Conservation (phyloP, 164 flowering plant genomes). For the Platanus orientalis region DNA sequence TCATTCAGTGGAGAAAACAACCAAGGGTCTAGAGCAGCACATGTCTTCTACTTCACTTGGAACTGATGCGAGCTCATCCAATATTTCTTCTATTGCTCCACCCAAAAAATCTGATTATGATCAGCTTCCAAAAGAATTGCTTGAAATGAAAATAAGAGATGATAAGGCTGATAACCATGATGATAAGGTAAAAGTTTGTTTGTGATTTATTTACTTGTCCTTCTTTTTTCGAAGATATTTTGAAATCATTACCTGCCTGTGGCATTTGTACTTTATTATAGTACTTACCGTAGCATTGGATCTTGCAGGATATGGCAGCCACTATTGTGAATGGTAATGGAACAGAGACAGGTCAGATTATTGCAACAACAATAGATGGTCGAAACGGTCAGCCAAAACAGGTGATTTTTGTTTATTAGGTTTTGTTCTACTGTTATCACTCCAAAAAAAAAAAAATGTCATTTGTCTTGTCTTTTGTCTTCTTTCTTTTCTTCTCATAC, state of each 20-base stretch:
- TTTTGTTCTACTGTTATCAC: too few relatives aligned
- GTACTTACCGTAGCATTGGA: slow-evolving; percentile 8
- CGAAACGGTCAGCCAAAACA: slow-evolving; percentile 75
- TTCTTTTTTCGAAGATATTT: neutral
- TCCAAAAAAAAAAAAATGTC: too few relatives aligned
- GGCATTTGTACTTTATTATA: neutral
- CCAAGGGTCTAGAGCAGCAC: slow-evolving; percentile 28
- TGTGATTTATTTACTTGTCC: neutral
- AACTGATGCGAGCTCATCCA: slow-evolving; percentile 49
- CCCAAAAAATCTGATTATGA: slow-evolving; percentile 40
- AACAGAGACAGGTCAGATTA: slow-evolving; percentile 77
- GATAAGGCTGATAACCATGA: slow-evolving; percentile 42
- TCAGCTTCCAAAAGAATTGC: slow-evolving; percentile 72
- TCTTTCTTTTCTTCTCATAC: neutral
- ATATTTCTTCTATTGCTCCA: slow-evolving; percentile 22
- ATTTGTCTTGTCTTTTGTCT: neutral
- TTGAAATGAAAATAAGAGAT: slow-evolving; percentile 72
- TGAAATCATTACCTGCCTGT: neutral
- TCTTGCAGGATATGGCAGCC: slow-evolving; percentile 53
- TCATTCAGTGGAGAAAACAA: slow-evolving; percentile 24
- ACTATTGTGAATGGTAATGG: slow-evolving; percentile 69
- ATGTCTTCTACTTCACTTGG: slow-evolving; percentile 49
- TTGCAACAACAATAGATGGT: slow-evolving; percentile 67
- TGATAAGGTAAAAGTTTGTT: slow-evolving; percentile 43
- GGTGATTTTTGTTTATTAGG: slow-evolving; percentile 33